Evolutionary conservation across 257 asterid genomes (phyloP).

Genomic region (Solanum appendiculatum): DNA sequence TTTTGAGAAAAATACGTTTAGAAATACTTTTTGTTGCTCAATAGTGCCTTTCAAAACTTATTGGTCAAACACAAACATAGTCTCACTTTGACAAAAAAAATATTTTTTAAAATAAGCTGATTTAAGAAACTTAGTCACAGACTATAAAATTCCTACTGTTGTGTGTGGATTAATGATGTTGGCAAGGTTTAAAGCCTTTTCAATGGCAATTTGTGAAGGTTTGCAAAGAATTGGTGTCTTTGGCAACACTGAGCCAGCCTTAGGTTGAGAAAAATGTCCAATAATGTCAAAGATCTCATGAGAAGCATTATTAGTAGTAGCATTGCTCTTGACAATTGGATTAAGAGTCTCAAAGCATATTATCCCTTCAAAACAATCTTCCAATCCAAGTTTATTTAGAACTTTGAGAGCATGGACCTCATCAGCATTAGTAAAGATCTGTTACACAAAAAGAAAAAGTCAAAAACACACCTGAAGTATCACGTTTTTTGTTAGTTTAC

Average conservation of each 20-base stretch:
- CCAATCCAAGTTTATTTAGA: slow-evolving; percentile 58
- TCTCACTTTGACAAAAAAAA: background rate
- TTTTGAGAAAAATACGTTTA: no score
- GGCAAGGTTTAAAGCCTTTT: slow-evolving; percentile 59
- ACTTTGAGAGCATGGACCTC: slow-evolving; percentile 66
- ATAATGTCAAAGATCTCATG: slow-evolving; percentile 59
- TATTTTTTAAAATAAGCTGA: background rate
- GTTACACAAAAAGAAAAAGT: background rate
- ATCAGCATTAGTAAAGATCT: slow-evolving; percentile 96
- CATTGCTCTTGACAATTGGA: slow-evolving; percentile 46
- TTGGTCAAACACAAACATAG: background rate
- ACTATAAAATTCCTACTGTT: slow-evolving; percentile 41
- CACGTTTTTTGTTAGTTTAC: background rate
- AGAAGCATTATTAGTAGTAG: background rate
- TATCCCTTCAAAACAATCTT: slow-evolving; percentile 90
- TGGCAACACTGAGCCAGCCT: slow-evolving; percentile 40
- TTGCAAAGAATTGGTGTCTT: slow-evolving; percentile 82
- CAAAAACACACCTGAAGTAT: no score
- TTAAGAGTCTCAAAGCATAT: slow-evolving; percentile 91
- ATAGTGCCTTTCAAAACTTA: no score
- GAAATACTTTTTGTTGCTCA: background rate
- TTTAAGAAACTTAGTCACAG: background rate
- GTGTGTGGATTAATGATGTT: slow-evolving; percentile 53
- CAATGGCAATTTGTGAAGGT: slow-evolving; percentile 76
- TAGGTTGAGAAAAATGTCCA: slow-evolving; percentile 57